A percentile compares a stretch with the other conserved stretches of the same genome.
Evolutionary conservation across 441 rosid species (phyloP).

Genomic region (Pelargonium myrrhifolium): DNA sequence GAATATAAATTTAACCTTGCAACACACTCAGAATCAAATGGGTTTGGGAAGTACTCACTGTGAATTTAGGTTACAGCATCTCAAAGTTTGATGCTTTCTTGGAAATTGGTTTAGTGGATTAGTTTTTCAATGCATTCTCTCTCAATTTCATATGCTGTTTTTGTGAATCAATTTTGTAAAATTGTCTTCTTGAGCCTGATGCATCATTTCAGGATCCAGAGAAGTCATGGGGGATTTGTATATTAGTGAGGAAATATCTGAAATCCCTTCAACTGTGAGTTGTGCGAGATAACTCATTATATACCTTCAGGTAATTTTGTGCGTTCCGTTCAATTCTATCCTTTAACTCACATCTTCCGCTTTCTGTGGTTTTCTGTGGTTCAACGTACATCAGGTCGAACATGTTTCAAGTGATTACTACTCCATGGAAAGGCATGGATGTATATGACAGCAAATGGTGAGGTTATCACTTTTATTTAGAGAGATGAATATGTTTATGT

Average conservation of each 20-base stretch:
- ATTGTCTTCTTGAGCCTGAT: constrained; percentile 3
- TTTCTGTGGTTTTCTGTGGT: background rate
- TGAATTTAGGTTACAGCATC: background rate
- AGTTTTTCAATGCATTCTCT: background rate
- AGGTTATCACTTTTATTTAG: constrained; percentile 1
- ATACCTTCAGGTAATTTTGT: constrained; percentile 1
- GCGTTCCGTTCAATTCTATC: constrained; percentile 4
- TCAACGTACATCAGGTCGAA: constrained; percentile 16
- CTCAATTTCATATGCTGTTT: background rate
- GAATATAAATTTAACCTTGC: too few relatives aligned
- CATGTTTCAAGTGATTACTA: constrained; percentile 18
- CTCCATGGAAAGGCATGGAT: constrained; percentile 16
- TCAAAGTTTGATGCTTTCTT: background rate
- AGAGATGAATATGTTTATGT: background rate
- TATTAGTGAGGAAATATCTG: constrained; percentile 22
- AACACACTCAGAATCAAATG: too few relatives aligned
- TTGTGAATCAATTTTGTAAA: background rate
- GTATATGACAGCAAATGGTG: constrained; percentile 17
- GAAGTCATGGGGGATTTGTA: constrained; percentile 35
- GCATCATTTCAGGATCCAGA: constrained; percentile 18
- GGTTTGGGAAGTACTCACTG: too few relatives aligned
- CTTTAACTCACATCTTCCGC: background rate
- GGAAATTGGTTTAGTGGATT: background rate
- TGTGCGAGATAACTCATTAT: background rate
- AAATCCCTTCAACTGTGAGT: constrained; percentile 31